Evolutionary conservation across 2,329 filamentous ascomycete genomes (phyloP), one percentile per base, ranked within the genome.

Genomic region (Colletotrichum paranaense): DNA sequence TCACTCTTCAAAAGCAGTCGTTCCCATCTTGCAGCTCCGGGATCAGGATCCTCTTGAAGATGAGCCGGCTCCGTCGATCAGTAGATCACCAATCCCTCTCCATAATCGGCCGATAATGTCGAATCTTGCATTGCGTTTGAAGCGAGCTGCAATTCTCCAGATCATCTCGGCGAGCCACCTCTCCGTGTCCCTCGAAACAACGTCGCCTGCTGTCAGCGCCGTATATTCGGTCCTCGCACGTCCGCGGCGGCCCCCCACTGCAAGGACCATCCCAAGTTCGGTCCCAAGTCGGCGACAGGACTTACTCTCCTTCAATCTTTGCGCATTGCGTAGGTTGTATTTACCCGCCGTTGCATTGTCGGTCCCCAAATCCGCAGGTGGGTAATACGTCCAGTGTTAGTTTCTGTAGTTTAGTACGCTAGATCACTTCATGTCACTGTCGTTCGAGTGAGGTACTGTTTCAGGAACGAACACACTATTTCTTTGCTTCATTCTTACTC

Each of bases 181-280:
- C 59, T 46, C 42, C 52, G 42, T 52, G 12, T 11, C 42, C 19
- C 42, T 16, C 42, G 60, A 63, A 28, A 28, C 46, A 24, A 58
- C 38, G 16, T 19, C 12, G 28, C 19, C 26, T 38, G 28, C 52
- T 35, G 53, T 46, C 58, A 38, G 62, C 49, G 57, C 52, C 32
- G 42, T 30, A n/a, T 38, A 30, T 49, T 55, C 30, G 12, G 38
- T 32, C 30, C 28, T 32, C 30, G 42, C 55, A 42, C 62, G 42
- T 59, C 62, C 32, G 42, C n/a, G 26, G 42, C n/a, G 26, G 8
- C 38, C 24, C 32, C 12, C 26, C 24, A 7, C 19, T 67, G 32
- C 68, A 71, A 62, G 67, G 62, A 26, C 42, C 46, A 62, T 60
- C 68, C 63, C 30, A 49, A 67, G 24, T n/a, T 35, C 55, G 42